Percentiles rank a stretch among this genome's conserved stretches.
Evolutionary conservation across 352 stramenopile species (phyloP).

Genomic region (Phytopythium cucurbitacearum): DNA sequence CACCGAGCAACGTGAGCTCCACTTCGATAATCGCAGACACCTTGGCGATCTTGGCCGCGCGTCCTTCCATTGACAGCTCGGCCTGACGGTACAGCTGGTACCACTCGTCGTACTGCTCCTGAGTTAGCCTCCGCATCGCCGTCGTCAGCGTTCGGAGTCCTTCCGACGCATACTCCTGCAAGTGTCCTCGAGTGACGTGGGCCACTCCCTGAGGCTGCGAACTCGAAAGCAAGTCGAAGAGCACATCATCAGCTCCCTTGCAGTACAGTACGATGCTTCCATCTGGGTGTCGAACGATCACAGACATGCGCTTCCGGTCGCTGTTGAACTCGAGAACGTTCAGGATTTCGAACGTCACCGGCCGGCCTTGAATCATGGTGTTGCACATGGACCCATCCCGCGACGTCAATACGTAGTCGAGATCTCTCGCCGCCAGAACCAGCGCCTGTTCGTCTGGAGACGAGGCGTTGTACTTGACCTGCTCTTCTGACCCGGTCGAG

Average conservation of each 20-base stretch:
- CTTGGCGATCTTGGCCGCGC: constrained; percentile 68
- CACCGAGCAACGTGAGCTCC: constrained; percentile 83
- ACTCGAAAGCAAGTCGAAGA: constrained; percentile 71
- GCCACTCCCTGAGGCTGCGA: constrained; percentile 69
- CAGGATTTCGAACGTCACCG: constrained; percentile 89
- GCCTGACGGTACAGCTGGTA: constrained; percentile 65
- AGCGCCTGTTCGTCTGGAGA: constrained; percentile 83
- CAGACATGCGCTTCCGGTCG: constrained; percentile 98
- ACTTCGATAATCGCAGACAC: constrained; percentile 82
- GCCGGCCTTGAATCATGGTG: constrained; percentile 54
- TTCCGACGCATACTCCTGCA: constrained; percentile 80
- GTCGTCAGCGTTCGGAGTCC: constrained; percentile 73
- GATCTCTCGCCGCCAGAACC: constrained; percentile 66
- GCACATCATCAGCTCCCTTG: constrained; percentile 78
- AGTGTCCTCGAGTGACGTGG: constrained; percentile 75
- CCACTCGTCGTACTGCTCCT: constrained; percentile 78
- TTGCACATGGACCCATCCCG: constrained; percentile 70
- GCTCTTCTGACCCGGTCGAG: neutral
- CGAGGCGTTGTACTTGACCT: constrained; percentile 80
- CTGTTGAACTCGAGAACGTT: constrained; percentile 98
- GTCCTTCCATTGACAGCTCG: constrained; percentile 68
- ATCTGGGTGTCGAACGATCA: constrained; percentile 88
- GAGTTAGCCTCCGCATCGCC: constrained; percentile 57
- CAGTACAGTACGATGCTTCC: constrained; percentile 78
- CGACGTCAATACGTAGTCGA: constrained; percentile 62